These are phyloP conservation scores for Clonostachys solani DNA, from an alignment of 2,329 filamentous ascomycete genomes.

Conservation along the genomic window DNA sequence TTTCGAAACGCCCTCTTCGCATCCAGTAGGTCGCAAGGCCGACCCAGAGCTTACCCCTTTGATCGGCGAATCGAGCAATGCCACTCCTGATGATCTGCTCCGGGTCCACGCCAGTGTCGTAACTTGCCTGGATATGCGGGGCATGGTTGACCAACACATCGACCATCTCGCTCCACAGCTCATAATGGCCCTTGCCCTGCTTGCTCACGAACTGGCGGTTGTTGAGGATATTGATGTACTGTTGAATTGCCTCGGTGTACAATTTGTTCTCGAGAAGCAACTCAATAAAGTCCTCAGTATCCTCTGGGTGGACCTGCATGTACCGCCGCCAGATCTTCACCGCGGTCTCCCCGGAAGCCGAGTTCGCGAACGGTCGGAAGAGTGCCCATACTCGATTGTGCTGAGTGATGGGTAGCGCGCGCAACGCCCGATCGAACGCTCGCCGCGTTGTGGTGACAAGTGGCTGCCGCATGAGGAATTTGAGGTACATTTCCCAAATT, in stretches of 20 bases:
- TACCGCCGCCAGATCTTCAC: constrained; percentile 93
- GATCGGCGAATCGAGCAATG: constrained; percentile 85
- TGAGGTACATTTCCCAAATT: constrained; percentile 97
- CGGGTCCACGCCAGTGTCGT: constrained; percentile 81
- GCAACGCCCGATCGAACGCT: constrained; percentile 87
- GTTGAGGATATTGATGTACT: constrained; percentile 89
- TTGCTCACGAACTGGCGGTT: constrained; percentile 89
- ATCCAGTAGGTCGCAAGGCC: constrained; percentile 97
- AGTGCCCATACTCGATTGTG: constrained; percentile 94
- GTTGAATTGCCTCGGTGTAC: constrained; percentile 87
- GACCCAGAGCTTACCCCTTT: constrained; percentile 91
- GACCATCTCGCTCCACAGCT: constrained; percentile 97
- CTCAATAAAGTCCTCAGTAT: constrained; percentile 92
- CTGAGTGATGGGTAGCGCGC: constrained; percentile 88
- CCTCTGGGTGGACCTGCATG: constrained; percentile 95
- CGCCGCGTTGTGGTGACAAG: constrained; percentile 80
- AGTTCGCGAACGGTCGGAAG: constrained; percentile 87
- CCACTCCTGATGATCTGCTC: constrained; percentile 91
- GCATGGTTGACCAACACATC: constrained; percentile 91
- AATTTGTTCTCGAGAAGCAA: constrained; percentile 75
- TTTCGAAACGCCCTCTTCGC: constrained; percentile 86
- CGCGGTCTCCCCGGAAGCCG: constrained; percentile 83
- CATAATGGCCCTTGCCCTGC: constrained; percentile 89
- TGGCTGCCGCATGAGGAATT: constrained; percentile 88
- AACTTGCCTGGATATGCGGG: constrained; percentile 74